Evolutionary conservation across 2,329 filamentous ascomycete genomes (phyloP).

Genomic region (Sarocladium oryzae): DNA sequence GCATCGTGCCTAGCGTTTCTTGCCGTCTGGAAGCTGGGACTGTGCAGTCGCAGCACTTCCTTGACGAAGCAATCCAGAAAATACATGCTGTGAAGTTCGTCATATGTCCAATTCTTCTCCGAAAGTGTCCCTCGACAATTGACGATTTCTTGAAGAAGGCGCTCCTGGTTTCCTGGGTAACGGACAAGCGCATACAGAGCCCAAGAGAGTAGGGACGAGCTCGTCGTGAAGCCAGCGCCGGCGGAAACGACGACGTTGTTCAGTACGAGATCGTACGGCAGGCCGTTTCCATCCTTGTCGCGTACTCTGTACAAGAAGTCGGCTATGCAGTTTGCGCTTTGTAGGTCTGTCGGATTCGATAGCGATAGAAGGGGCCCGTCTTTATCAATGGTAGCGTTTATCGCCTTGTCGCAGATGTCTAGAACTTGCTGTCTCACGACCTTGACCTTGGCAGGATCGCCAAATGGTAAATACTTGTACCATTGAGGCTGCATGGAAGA

Average conservation of each 20-base stretch:
- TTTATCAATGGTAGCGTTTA: constrained; percentile 30
- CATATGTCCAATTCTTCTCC: constrained; percentile 41
- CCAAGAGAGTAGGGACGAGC: constrained; percentile 52
- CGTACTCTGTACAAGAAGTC: constrained; percentile 49
- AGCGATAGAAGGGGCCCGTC: neutral
- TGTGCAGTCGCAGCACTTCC: constrained; percentile 53
- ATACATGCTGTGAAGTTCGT: constrained; percentile 38
- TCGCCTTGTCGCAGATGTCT: constrained; percentile 40
- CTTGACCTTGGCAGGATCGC: constrained; percentile 32
- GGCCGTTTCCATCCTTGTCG: constrained; percentile 47
- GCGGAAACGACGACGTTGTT: constrained; percentile 36
- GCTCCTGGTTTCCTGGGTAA: constrained; percentile 50
- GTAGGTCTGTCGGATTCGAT: neutral
- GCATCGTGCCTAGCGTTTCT: constrained; percentile 50
- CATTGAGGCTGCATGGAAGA: constrained; percentile 42
- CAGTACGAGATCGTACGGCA: constrained; percentile 32
- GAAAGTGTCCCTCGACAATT: constrained; percentile 26
- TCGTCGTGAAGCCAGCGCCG: constrained; percentile 56
- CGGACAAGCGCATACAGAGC: constrained; percentile 45
- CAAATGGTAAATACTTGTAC: constrained; percentile 52
- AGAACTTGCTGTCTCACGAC: constrained; percentile 28
- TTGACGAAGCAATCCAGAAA: constrained; percentile 55
- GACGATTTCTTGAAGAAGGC: constrained; percentile 44
- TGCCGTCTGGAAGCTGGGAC: constrained; percentile 54
- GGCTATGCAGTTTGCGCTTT: constrained; percentile 17